Evolutionary conservation across 495 filamentous ascomycete species (phyloP).

Genomic region (Tuber magnatum): DNA sequence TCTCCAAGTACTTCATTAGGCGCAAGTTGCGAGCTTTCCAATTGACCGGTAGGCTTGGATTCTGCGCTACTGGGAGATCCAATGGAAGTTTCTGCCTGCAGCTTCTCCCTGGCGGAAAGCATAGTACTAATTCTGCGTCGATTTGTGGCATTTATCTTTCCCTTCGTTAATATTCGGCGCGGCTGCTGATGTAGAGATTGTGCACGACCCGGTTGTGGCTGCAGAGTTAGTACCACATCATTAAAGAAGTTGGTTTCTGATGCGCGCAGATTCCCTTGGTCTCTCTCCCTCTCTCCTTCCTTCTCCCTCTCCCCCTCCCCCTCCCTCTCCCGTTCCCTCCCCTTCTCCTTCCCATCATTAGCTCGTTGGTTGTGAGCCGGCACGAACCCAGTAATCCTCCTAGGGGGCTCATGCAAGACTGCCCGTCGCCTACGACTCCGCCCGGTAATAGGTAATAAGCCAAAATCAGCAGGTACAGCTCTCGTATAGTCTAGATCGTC

Average conservation of each 20-base stretch:
- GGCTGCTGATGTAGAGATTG: slow-evolving; percentile 33
- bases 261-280: not conserved
- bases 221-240: slow-evolving; percentile 26
- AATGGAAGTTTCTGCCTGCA: slow-evolving; percentile 17
- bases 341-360: slow-evolving; percentile 11
- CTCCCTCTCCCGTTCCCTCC: not conserved
- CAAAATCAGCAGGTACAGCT: slow-evolving; percentile 31
- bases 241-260: slow-evolving; percentile 22
- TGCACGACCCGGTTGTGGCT: slow-evolving; percentile 25
- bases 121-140: slow-evolving; percentile 32
- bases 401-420: slow-evolving; percentile 32
- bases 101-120: slow-evolving; percentile 29
- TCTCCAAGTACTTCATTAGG: slow-evolving; percentile 19
- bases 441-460: slow-evolving; percentile 20
- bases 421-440: slow-evolving; percentile 26
- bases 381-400: slow-evolving; percentile 35
- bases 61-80: slow-evolving; percentile 1
- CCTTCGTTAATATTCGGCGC: slow-evolving; percentile 19
- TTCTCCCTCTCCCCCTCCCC: not conserved
- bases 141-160: slow-evolving; percentile 30
- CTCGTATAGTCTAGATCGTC: slow-evolving; percentile 36
- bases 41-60: not conserved
- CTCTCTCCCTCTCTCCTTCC: slow-evolving; percentile 8
- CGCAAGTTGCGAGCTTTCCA: slow-evolving; percentile 7
- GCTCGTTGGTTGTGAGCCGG: slow-evolving; percentile 19